Evolutionary conservation across 805 yeast genomes (phyloP), one percentile per base, ranked within the genome.

Genomic region (Yarrowia deformans): DNA sequence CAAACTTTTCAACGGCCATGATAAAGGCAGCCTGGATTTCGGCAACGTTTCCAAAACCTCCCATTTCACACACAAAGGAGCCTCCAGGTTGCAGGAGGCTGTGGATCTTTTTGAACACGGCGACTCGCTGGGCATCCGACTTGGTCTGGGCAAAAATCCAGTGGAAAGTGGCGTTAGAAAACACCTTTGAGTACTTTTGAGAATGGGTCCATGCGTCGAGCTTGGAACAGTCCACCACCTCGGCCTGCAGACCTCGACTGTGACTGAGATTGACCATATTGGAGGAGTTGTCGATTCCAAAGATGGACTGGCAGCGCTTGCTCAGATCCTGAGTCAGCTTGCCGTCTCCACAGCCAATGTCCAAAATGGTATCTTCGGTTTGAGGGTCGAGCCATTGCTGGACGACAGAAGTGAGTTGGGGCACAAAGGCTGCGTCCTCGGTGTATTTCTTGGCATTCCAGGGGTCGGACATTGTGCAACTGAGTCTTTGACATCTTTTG

Each of bases 311-410:
- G 39, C 45, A 78, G 32, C 72, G 73, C 43, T 74, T 72, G 18
- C 79, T 79, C 29, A 81, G 70, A 68, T 77, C 82, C 7, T 71
- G 52, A 5, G 82, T 79, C 43, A 81, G 81, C 6, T 82, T 74
- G 0, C 83, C 84, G 3, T 83, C 83, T 0, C 84, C 84, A 71
- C 81, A 77, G 10, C 84, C 84, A 23, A 81, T 81, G 70, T 81
- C 84, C 14, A 81, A 76, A 8, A 81, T 71, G 45, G 71, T 70
- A 48, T 72, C 72, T 16, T 72, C 72, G 5, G 75, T 72, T 69
- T 77, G 74, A 37, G 81, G 56, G 40, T 76, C 68, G 55, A 63
- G 56, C 68, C 68, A 63, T 18, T 63, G 56, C 45, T 48, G 56
- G 12, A 63, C 68, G 32, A 63, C 68, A 23, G 55, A 48, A 3